Base-by-base conservation (phyloP, 78 protist species). In the Planoprotostelium fungivorum region DNA sequence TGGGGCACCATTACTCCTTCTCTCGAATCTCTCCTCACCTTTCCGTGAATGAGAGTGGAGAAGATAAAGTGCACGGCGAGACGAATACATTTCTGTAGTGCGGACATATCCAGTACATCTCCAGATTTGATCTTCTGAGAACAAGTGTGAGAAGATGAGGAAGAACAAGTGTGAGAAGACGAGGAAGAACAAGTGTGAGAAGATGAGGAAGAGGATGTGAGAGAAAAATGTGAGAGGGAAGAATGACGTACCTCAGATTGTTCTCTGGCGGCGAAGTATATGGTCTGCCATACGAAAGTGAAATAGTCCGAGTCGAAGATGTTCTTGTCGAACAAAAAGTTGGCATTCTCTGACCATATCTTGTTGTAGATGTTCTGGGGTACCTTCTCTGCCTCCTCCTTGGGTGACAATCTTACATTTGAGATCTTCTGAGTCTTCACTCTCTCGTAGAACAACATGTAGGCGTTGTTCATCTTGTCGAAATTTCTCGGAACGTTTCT, bases 341-440 rank as follows among this genome's bases (percentile, higher is more conserved):
- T 88, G 89, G 83, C 86, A 88, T 97, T 97, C 90, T 96, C 95
- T 34, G 28, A 23, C 98, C 97, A 94, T 29, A 94, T 93, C 1
- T 39, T 29, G 5, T 37, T 31, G 16, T 36, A 51, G 39, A 96
- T 83, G 29, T 87, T 91, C 0, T 25, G 29, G 23, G 97, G 97
- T 36, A 91, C 93, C 31, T 88, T 39, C 35, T 86, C 38, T 1
- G 91, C 91, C 29, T 89, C 86, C 16, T 51, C 73, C 16, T 5
- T 16, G 16, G 73, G 16, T 0, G 86, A 34, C 34, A 35, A 84
- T 1, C 85, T 34, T 35, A 89, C 31, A 28, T 35, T 37, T 9
- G 28, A 25, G 34, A n/a, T 29, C 38, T 87, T 29, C 88, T 87
- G 87, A 34, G 88, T 87, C 34, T 89, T 83, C 10, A 38, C 29